Evolutionary conservation across 305 asterid species (phyloP).

Genomic region (Fraxinus dipetala): DNA sequence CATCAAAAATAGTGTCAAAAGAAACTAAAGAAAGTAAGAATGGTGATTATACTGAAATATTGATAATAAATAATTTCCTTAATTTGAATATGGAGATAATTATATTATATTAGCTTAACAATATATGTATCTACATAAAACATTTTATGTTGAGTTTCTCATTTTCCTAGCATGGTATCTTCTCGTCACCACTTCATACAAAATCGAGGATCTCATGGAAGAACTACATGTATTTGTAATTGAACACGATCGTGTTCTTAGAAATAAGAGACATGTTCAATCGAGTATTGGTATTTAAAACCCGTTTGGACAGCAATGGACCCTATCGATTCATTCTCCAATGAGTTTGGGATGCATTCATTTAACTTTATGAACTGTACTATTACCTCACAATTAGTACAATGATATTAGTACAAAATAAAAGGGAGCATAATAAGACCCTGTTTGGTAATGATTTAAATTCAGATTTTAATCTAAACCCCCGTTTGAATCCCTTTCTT

Average conservation of each 20-base stretch:
- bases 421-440: background rate
- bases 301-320: background rate
- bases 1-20: background rate
- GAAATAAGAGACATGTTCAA: background rate
- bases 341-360: background rate
- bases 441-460: no score
- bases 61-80: no score
- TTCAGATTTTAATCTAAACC: no score
- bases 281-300: no score
- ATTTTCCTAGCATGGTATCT: background rate
- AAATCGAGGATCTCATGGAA: background rate
- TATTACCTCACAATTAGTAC: background rate
- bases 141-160: background rate
- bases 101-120: background rate
- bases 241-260: background rate
- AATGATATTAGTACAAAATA: background rate
- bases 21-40: background rate
- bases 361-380: background rate
- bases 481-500: no score
- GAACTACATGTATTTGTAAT: background rate
- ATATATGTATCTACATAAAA: background rate
- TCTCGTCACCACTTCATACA: background rate
- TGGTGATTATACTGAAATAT: background rate
- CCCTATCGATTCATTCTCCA: background rate
- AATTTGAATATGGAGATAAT: background rate